These are phyloP conservation scores for Capniomyces stellatus DNA, from an alignment of 371 early-diverging fungal species.

Conservation along the genomic window DNA sequence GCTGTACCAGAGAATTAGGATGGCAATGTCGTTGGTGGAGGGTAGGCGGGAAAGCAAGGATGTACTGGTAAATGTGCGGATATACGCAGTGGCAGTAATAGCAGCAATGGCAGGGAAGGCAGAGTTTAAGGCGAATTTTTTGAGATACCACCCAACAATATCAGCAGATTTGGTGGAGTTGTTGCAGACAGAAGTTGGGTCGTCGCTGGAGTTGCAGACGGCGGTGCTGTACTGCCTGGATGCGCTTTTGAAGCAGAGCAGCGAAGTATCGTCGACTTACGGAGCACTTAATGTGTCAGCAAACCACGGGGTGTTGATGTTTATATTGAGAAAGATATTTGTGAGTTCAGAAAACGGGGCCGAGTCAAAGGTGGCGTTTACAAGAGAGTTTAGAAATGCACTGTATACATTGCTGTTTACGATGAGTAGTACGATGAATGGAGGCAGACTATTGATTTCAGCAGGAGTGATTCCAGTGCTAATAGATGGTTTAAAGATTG, in stretches of 20 bases:
- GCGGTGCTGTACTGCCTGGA: slow-evolving; percentile 64
- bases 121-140: slow-evolving; percentile 49
- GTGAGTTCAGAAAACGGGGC: slow-evolving; percentile 20
- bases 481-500: slow-evolving; percentile 14
- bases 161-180: slow-evolving; percentile 55
- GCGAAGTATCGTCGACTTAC: slow-evolving; percentile 57
- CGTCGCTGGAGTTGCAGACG: slow-evolving; percentile 39
- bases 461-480: slow-evolving; percentile 74
- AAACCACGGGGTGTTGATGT: slow-evolving; percentile 80
- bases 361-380: slow-evolving; percentile 19
- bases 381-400: slow-evolving; percentile 66
- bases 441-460: slow-evolving; percentile 76
- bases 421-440: slow-evolving; percentile 55
- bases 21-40: slow-evolving; percentile 36
- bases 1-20: slow-evolving; percentile 57
- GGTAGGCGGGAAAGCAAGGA: slow-evolving; percentile 27
- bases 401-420: slow-evolving; percentile 58
- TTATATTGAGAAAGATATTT: slow-evolving; percentile 48
- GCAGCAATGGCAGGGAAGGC: slow-evolving; percentile 27
- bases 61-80: slow-evolving; percentile 45
- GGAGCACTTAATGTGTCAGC: slow-evolving; percentile 78
- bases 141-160: slow-evolving; percentile 70
- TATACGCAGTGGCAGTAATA: slow-evolving; percentile 62
- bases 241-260: slow-evolving; percentile 55
- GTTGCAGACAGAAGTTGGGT: slow-evolving; percentile 45